Evolutionary conservation across 352 stramenopile species (phyloP).

Genomic region (Pythium chondricola): DNA sequence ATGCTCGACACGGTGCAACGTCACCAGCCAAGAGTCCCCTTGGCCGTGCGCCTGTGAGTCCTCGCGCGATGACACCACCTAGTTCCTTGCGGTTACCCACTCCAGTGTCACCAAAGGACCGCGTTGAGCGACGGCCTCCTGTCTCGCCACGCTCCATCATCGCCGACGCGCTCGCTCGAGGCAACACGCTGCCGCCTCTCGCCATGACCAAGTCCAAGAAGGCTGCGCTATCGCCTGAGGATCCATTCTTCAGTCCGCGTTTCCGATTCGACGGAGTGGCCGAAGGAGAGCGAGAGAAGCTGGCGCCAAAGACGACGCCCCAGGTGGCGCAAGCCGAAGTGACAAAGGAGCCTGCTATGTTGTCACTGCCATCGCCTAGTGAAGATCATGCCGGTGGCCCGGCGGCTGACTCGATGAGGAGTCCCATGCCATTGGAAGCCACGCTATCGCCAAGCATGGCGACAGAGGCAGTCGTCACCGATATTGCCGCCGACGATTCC

Average conservation of each 20-base stretch:
- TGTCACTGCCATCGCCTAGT: no score
- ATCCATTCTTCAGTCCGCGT: constrained; percentile 64
- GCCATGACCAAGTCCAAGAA: constrained; percentile 10
- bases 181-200: constrained; percentile 35
- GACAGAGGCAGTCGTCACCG: no score
- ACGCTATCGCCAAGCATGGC: no score
- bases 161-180: constrained; percentile 40
- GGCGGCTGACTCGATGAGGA: no score
- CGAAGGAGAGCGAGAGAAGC: background rate
- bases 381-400: no score
- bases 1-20: constrained; percentile 6
- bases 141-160: constrained; percentile 50
- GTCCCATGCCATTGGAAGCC: no score
- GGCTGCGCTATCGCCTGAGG: constrained; percentile 27
- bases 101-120: constrained; percentile 39
- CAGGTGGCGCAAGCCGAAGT: no score
- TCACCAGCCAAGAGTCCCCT: constrained; percentile 21
- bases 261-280: constrained; percentile 39
- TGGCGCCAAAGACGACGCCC: no score
- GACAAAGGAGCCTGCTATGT: no score
- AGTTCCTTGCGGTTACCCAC: constrained; percentile 35
- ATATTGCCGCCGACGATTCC: no score
- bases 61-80: constrained; percentile 14
- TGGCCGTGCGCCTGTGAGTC: constrained; percentile 26
- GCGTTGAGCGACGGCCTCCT: constrained; percentile 7